Evolutionary conservation across 306 rosid genomes (phyloP), one percentile per base, ranked within the genome.

Genomic region (Acacia crassicarpa): DNA sequence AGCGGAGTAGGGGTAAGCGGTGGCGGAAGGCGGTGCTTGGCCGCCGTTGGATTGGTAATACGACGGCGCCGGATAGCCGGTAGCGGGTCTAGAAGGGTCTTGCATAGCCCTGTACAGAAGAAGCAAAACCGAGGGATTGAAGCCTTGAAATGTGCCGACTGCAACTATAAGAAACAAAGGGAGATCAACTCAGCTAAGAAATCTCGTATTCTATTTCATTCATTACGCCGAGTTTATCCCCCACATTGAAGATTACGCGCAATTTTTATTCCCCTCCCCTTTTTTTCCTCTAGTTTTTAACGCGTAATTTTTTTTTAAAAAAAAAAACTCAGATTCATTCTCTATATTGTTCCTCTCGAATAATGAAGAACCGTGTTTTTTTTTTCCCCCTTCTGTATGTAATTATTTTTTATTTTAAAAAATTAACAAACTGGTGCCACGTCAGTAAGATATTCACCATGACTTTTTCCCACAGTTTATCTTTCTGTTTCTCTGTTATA

Each of bases 31-130:
- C 2, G 83, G 85, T 0, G 86, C 83, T 13, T 81, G 84, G 23
- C 51, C 49, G 70, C 88, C 87, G 67, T 81, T 75, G 66, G 88
- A 70, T 61, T 78, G 67, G 49, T 35, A 30, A 5, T 45, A 43
- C 13, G 77, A 13, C 41, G 77, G 81, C 70, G 89, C 91, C 0
- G 97, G 97, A 89, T 92, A 94, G 85, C 93, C 97, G 56, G 97
- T 90, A 85, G 88, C 94, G 54, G 97, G 88, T 73, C 97, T 67
- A 2, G 94, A 82, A 76, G 94, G 88, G 51, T 93, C 92, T 41
- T 88, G 87, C 87, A 89, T 91, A 30, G 74, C 65, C 17, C 15
- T 14, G 8, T 13, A 16, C 6, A 8, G 23, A 20, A 62, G 54
- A 20, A 62, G 54, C 35, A 33, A 32, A 16, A 48, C 14, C 23